Evolutionary conservation across 1,139 yeast genomes (phyloP), one percentile per base, ranked within the genome.

Genomic region (Meyerozyma smithsonii): DNA sequence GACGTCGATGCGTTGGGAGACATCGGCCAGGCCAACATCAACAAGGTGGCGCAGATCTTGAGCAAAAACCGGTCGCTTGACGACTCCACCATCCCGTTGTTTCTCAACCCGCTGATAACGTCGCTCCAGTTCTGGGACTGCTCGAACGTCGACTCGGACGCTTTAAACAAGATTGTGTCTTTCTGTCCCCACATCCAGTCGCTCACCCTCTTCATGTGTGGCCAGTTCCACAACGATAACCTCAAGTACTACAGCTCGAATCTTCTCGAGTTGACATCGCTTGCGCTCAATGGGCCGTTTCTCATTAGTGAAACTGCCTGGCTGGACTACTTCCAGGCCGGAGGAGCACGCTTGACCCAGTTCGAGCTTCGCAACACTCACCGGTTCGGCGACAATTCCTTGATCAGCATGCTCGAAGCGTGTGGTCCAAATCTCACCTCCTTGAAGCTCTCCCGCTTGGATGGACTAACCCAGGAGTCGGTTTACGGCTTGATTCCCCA

Each of bases 111-210:
- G 0, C 68, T 72, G 15, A 59, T 80, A 39, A 74, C 63, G 42
- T 56, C 62, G 4, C 61, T 92, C 32, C 84, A 84, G 48, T 79
- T 92, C 46, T 88, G 96, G 92, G 98, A 92, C 62, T 92, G 98
- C 58, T 88, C 96, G 1, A 81, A 81, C 41, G 74, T 92, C 23
- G 77, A 78, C 25, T 72, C 75, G 32, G 84, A 77, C 46, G 76
- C 94, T 0, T 72, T 84, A 43, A 74, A 76, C 49, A 73, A 80
- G 48, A 79, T 92, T 34, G 90, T 90, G 0, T 72, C 95, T 0
- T 84, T 65, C 56, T 86, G 97, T 49, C 96, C 97, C 0, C 69
- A 81, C 30, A 47, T 92, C 4, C 81, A 77, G 48, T 62, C 71
- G 2, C 61, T 92, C 32, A 83, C 84, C 0, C 65, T 92, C 36